These are phyloP conservation scores for Solidago caesia DNA, from an alignment of 129 eudicot genomes.

Conservation along the genomic window DNA sequence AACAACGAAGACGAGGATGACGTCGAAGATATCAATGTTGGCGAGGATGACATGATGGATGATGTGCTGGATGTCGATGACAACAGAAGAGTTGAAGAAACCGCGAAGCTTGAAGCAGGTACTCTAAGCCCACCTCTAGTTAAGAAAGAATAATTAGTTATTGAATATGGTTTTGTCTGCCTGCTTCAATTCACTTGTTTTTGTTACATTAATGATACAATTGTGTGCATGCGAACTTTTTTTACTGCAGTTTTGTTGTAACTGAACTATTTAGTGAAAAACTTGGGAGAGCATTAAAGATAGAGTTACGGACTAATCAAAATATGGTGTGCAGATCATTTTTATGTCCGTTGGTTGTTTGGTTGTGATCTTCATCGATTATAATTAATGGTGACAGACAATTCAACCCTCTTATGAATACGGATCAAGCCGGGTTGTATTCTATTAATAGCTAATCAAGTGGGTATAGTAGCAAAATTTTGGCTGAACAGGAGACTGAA, in stretches of 20 bases:
- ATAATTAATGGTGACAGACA: no score
- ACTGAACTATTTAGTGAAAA: constrained; percentile 20
- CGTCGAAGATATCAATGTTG: constrained; percentile 89
- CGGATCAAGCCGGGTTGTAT: no score
- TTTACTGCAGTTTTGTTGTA: constrained; percentile 27
- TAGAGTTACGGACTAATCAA: no score
- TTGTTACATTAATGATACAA: constrained; percentile 19
- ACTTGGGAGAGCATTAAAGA: neutral
- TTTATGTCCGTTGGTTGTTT: no score
- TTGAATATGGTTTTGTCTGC: neutral
- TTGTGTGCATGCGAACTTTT: constrained; percentile 16
- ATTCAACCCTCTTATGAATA: no score
- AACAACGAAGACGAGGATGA: constrained; percentile 91
- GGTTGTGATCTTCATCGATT: no score
- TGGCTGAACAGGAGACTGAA: no score
- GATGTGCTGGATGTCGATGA: constrained; percentile 85
- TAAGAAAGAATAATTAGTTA: constrained; percentile 35
- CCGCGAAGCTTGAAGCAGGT: constrained; percentile 39
- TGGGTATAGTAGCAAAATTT: no score
- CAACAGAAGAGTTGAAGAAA: constrained; percentile 52
- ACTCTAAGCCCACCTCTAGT: constrained; percentile 36
- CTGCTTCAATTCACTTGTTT: constrained; percentile 16
- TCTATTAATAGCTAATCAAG: no score
- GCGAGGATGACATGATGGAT: constrained; percentile 92
- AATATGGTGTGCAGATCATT: no score